phyloP scores from a whole-genome alignment of 2,329 filamentous ascomycete genomes.

The Neofusicoccum parvum region DNA sequence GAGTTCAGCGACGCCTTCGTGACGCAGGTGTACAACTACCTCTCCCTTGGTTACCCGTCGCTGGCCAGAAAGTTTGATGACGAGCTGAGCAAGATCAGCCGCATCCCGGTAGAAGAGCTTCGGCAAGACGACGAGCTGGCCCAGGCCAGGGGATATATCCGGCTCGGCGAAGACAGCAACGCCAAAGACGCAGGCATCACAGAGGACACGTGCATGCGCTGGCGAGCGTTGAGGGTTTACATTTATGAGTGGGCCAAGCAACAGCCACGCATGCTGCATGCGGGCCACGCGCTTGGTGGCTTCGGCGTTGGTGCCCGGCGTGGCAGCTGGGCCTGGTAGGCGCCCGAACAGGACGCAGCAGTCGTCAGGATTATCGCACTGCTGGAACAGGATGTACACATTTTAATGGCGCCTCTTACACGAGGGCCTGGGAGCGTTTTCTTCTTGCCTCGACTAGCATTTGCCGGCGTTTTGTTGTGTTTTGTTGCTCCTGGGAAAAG shows the following conservation, averaged over 20 bases:
- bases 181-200: slow-evolving; percentile 54
- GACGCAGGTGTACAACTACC: slow-evolving; percentile 96
- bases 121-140: slow-evolving; percentile 68
- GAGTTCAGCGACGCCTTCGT: slow-evolving; percentile 86
- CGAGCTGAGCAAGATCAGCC: slow-evolving; percentile 80
- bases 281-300: slow-evolving; percentile 32
- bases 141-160: slow-evolving; percentile 72
- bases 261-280: slow-evolving; percentile 67
- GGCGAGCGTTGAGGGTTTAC: slow-evolving; percentile 82
- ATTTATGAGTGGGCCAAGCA: slow-evolving; percentile 88
- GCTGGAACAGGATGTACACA: not conserved
- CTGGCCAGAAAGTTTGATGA: slow-evolving; percentile 81
- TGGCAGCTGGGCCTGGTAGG: slow-evolving; percentile 50
- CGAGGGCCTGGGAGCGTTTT: not conserved
- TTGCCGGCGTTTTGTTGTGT: slow-evolving; percentile 9
- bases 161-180: slow-evolving; percentile 51
- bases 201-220: slow-evolving; percentile 65
- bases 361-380: not conserved
- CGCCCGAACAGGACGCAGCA: not conserved
- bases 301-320: slow-evolving; percentile 49
- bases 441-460: slow-evolving; percentile 9
- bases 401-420: not conserved
- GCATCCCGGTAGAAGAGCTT: slow-evolving; percentile 69
- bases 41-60: slow-evolving; percentile 88
- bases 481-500: slow-evolving; percentile 7